phyloP scores from a whole-genome alignment of 441 rosid species.

The Melastoma candidum region DNA sequence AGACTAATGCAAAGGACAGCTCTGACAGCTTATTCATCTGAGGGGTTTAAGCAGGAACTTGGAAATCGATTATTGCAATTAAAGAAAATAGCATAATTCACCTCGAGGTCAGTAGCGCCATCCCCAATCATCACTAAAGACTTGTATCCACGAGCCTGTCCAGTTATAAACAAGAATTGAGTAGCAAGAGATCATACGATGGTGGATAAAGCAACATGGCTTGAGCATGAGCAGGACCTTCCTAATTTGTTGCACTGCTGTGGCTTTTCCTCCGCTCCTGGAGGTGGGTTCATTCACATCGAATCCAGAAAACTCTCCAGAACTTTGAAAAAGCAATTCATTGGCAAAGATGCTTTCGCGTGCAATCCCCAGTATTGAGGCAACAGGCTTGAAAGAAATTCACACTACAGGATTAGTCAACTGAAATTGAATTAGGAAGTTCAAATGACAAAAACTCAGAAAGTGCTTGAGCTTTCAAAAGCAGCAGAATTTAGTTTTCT shows the following conservation, averaged over 20 bases:
- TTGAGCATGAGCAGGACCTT: conserved; percentile 34
- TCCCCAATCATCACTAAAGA: conserved; percentile 87
- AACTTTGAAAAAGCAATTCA: conserved; percentile 57
- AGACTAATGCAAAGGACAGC: too few species aligned
- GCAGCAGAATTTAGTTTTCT: too few species aligned
- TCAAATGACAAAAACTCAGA: too few species aligned
- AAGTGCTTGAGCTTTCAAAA: too few species aligned
- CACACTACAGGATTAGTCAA: neutral
- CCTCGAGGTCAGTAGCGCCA: conserved; percentile 98
- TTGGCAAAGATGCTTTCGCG: conserved; percentile 80
- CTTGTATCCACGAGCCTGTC: conserved; percentile 64
- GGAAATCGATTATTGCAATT: neutral
- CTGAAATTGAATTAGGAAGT: too few species aligned
- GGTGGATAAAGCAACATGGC: conserved; percentile 6
- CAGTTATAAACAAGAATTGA: conserved; percentile 15
- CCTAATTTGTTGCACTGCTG: conserved; percentile 79
- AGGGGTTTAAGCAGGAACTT: too few species aligned
- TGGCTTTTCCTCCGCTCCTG: conserved; percentile 94
- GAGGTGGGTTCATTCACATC: conserved; percentile 89
- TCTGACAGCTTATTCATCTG: too few species aligned
- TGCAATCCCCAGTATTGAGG: conserved; percentile 80
- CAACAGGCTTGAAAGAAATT: conserved; percentile 58
- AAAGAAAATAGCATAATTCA: conserved; percentile 13
- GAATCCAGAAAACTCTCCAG: conserved; percentile 76
- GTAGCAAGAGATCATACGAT: conserved; percentile 7